Evolutionary conservation across 192 early-diverging fungal genomes (phyloP).

Genomic region (Coemansia sp.): DNA sequence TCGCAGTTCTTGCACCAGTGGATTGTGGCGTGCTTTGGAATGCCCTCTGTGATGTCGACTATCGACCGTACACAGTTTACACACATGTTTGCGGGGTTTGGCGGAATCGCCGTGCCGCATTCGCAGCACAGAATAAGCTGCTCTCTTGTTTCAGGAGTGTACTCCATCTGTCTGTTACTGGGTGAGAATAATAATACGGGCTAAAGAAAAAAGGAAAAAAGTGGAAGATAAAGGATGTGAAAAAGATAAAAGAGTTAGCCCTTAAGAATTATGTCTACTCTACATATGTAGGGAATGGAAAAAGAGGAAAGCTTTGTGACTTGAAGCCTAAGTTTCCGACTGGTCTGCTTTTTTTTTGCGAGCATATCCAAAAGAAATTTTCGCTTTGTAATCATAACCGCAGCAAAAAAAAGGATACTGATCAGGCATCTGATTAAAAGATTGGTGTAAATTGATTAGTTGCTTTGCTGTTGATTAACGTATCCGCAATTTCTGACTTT

Average conservation of each 20-base stretch:
- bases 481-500: too few relatives aligned
- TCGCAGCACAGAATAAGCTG: slow-evolving; percentile 79
- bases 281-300: not conserved
- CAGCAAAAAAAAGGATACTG: not conserved
- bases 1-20: slow-evolving; percentile 98
- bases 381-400: not conserved
- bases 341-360: not conserved
- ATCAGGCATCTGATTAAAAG: not conserved
- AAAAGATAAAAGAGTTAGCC: not conserved
- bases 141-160: slow-evolving; percentile 48
- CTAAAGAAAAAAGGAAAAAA: slow-evolving; percentile 9
- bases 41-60: slow-evolving; percentile 98
- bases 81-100: slow-evolving; percentile 99
- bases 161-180: slow-evolving; percentile 37
- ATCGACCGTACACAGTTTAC: slow-evolving; percentile 95
- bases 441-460: not conserved
- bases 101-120: slow-evolving; percentile 92
- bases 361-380: not conserved
- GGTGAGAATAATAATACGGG: not conserved
- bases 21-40: slow-evolving; percentile 93
- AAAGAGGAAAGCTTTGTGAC: not conserved
- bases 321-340: not conserved
- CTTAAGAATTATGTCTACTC: not conserved
- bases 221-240: not conserved
- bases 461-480: not conserved